Conservation (phyloP, 345 rosid genomes). For the Crucihimalaya himalaica region DNA sequence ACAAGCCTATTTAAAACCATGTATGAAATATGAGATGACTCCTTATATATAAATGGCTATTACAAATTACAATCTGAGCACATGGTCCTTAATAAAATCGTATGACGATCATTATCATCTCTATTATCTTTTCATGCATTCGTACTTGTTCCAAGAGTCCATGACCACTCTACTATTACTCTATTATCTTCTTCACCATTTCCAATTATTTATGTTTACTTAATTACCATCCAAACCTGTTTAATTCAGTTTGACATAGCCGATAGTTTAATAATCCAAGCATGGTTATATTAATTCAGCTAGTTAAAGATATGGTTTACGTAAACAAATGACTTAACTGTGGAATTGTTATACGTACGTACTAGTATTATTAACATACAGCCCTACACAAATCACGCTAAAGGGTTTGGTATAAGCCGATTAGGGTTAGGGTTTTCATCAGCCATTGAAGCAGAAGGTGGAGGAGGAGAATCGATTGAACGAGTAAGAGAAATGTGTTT, state of each 20-base stretch:
- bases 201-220: background rate
- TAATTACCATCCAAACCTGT: background rate
- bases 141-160: conserved; percentile 20
- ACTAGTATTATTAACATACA: background rate
- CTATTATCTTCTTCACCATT: conserved; percentile 14
- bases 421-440: conserved; percentile 55
- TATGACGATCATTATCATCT: background rate
- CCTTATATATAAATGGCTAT: no score
- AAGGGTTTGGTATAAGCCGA: conserved; percentile 93
- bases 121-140: conserved; percentile 20
- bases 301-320: background rate
- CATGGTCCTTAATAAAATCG: background rate
- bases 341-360: background rate
- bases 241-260: background rate
- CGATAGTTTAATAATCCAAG: background rate
- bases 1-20: background rate
- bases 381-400: conserved; percentile 36
- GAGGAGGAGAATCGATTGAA: conserved; percentile 30
- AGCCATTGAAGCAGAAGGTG: conserved; percentile 47
- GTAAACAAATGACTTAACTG: background rate
- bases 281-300: background rate
- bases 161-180: conserved; percentile 16
- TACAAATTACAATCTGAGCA: background rate
- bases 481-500: background rate
- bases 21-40: no score